Conservation (phyloP, 768 basidiomycete genomes). For the Arthromyces matolae region DNA sequence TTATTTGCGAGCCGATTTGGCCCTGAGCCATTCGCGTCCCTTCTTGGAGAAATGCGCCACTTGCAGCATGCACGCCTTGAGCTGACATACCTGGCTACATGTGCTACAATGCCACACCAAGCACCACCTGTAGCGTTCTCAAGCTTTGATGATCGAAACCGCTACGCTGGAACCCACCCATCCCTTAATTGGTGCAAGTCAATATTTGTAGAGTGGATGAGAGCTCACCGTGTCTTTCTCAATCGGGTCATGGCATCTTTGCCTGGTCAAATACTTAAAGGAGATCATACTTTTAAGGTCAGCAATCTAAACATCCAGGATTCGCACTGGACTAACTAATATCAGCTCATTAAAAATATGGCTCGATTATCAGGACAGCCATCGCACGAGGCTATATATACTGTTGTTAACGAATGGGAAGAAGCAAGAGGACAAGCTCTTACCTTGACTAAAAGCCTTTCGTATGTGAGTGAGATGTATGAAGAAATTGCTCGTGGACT, state of each 20-base stretch:
- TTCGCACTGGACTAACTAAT: no score
- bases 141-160: neutral
- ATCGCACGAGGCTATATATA: conserved; percentile 3
- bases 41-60: neutral
- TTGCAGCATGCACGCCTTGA: neutral
- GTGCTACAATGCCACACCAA: neutral
- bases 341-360: conserved; percentile 1
- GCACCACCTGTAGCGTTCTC: neutral
- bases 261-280: neutral
- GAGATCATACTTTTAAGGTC: conserved; percentile 6
- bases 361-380: neutral
- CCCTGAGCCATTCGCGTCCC: neutral
- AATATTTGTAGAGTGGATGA: conserved; percentile 1
- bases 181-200: neutral
- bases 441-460: conserved; percentile 3
- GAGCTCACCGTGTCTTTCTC: conserved; percentile 1
- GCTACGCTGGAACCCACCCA: neutral
- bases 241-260: conserved; percentile 1
- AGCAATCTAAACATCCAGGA: neutral
- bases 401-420: conserved; percentile 3
- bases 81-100: neutral
- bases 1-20: neutral
- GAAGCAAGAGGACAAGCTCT: neutral
- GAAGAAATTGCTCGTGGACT: conserved; percentile 1
- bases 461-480: conserved; percentile 6